Conservation (phyloP, 345 rosid species). For the Rubroshorea leprosula region DNA sequence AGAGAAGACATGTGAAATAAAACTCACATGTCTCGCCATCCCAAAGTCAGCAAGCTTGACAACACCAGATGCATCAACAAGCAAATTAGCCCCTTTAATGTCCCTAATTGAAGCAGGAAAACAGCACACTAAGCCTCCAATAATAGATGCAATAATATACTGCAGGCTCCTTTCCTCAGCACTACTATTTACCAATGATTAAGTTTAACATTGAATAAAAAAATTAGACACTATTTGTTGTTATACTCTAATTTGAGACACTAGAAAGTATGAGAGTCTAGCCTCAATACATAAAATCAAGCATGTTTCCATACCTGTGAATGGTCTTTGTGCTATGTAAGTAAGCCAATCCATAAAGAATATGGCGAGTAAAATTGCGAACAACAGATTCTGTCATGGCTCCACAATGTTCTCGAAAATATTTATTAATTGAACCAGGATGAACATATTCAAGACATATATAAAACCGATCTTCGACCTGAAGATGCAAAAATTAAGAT, state of each 20-base stretch:
- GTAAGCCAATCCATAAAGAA: slow-evolving; percentile 82
- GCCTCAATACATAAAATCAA: slow-evolving; percentile 3
- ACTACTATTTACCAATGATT: neutral
- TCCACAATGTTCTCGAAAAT: slow-evolving; percentile 77
- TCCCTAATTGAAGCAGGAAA: slow-evolving; percentile 49
- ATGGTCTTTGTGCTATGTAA: slow-evolving; percentile 85
- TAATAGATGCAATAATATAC: slow-evolving; percentile 1
- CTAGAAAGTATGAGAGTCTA: neutral
- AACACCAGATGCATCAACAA: slow-evolving; percentile 91
- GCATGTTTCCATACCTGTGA: slow-evolving; percentile 52
- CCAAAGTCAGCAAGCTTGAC: slow-evolving; percentile 98
- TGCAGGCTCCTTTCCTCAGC: slow-evolving; percentile 3
- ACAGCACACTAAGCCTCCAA: slow-evolving; percentile 14
- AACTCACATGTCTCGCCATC: slow-evolving; percentile 94
- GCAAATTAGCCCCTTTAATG: slow-evolving; percentile 97
- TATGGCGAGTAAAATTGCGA: slow-evolving; percentile 92
- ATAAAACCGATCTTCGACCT: slow-evolving; percentile 81
- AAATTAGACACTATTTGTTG: neutral
- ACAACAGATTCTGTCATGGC: slow-evolving; percentile 90
- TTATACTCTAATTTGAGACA: neutral
- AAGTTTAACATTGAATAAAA: neutral
- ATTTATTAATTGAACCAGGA: slow-evolving; percentile 93
- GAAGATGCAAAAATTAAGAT: slow-evolving; percentile 17
- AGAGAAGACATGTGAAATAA: too few relatives aligned
- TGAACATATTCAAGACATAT: slow-evolving; percentile 93